Base-by-base conservation (phyloP, 345 rosid genomes). In the Schrenkiella parvula region DNA sequence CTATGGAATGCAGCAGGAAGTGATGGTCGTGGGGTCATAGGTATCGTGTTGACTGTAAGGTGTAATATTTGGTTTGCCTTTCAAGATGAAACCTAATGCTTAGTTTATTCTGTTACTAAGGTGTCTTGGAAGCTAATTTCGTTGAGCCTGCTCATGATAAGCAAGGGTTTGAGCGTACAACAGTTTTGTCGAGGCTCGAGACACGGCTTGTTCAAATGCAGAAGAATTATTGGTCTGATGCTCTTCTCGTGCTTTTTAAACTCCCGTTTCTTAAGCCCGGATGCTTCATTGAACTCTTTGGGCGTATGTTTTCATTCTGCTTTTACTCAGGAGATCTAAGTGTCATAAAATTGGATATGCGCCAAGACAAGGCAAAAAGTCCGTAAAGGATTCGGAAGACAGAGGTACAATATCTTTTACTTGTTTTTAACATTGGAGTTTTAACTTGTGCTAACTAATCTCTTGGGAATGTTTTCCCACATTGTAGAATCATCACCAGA, bases 131-230 rank as follows among this genome's bases (percentile, higher is more conserved):
- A 81, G 98, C 98, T 73, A 86, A 93, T 83, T 93, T 93, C 68
- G 88, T 93, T 55, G 97, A 93, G 80, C 98, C 97, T 71, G 96
- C 98, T 62, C 97, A 93, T 74, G 96, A 93, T 78, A 93, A 93
- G 85, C 98, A 93, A 80, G 97, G 97, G 12, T 90, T 93, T 80
- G 96, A 89, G 78, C 88, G 92, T 32, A 91, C 97, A 28, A 87
- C 87, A 43, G 96, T 91, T 78, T 87, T 93, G 73, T 84, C 97
- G 29, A 91, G 92, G 76, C 98, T 93, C 28, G 92, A 90, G 87
- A 43, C 84, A 35, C 84, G 87, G 43, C 84, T 91, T 41, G 25
- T 86, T 66, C 88, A 91, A 60, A 88, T 91, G 95, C 96, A 93
- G 79, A 93, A 91, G 78, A 59, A 13, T 66, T 93, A 89, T 80